A percentile compares a stretch with the other conserved stretches of the same genome.
phyloP scores from a whole-genome alignment of 345 rosid genomes.

The Gossypium australe region DNA sequence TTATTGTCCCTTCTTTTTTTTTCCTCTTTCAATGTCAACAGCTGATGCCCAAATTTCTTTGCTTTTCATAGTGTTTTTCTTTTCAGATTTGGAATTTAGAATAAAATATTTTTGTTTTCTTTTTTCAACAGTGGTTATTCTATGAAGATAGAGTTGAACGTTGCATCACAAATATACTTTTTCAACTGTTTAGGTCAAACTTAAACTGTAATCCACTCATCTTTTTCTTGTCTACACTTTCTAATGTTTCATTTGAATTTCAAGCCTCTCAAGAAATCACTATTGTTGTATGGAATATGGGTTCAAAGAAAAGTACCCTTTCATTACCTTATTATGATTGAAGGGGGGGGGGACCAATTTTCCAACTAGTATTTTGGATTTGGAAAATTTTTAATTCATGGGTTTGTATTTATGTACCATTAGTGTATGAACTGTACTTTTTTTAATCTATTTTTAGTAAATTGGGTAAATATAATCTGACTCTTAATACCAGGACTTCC shows the following conservation, averaged over 20 bases:
- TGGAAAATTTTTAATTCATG: too few species aligned
- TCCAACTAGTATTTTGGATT: too few species aligned
- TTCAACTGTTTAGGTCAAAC: slow-evolving; percentile 4
- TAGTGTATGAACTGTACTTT: too few species aligned
- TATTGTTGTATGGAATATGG: too few species aligned
- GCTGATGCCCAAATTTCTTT: not conserved
- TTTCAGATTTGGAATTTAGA: not conserved
- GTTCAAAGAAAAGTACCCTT: too few species aligned
- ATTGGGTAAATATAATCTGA: too few species aligned
- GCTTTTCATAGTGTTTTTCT: not conserved
- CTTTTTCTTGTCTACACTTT: not conserved
- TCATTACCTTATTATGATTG: too few species aligned
- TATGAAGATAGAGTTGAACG: not conserved
- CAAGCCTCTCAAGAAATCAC: too few species aligned
- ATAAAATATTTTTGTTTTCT: not conserved
- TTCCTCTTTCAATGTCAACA: not conserved
- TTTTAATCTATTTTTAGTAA: too few species aligned
- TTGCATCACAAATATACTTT: too few species aligned
- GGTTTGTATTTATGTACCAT: too few species aligned
- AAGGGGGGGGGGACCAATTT: too few species aligned
- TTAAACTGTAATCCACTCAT: not conserved
- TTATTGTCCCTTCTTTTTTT: not conserved
- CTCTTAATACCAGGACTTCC: not conserved
- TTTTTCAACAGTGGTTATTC: not conserved
- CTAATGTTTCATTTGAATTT: not conserved